Evolutionary conservation across 495 filamentous ascomycete genomes (phyloP), one percentile per base, ranked within the genome.

Genomic region (Aspergillus cavernicola): DNA sequence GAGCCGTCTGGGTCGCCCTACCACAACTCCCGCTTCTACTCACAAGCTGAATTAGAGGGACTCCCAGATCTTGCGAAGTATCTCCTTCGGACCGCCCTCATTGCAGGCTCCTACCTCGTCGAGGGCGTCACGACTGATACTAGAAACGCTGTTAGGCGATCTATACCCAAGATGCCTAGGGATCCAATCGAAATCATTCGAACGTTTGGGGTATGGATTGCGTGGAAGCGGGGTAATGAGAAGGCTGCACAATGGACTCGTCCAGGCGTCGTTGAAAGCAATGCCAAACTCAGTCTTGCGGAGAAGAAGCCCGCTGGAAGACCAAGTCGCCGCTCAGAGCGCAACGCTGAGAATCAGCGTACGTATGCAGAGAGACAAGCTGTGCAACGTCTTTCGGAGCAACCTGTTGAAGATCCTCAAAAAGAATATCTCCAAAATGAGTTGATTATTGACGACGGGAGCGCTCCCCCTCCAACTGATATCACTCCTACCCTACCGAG

Each of bases 201-300:
- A 49, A 78, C 54, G 20, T 88, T 89, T 55, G 85, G 83, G 3
- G 75, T 86, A 18, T 89, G 86, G 86, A 79, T 79, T 33, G 78
- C 84, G 19, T 88, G 85, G 85, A 89, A 89, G 59, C 83, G 84
- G 44, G 86, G 85, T 4, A 84, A 85, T 55, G 86, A 88, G 57
- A 71, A 69, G 43, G 80, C 86, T 22, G 82, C 86, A 26, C 71
- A 78, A 48, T 89, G 86, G 86, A 85, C 82, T 36, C 74, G 69
- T 16, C 72, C 75, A 5, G 75, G 77, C 24, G 69, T 68, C 23
- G 70, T 77, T 15, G 71, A 74, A 60, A 71, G 63, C 57, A 74
- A 74, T 38, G 59, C 70, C 29, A 77, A 75, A 50, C 65, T 75
- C 23, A 71, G 64, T 15, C 62, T 74, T 7, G 42, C 54, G 11